Conservation (phyloP, 2,329 filamentous ascomycete species). For the Cladosporium cucumerinum region DNA sequence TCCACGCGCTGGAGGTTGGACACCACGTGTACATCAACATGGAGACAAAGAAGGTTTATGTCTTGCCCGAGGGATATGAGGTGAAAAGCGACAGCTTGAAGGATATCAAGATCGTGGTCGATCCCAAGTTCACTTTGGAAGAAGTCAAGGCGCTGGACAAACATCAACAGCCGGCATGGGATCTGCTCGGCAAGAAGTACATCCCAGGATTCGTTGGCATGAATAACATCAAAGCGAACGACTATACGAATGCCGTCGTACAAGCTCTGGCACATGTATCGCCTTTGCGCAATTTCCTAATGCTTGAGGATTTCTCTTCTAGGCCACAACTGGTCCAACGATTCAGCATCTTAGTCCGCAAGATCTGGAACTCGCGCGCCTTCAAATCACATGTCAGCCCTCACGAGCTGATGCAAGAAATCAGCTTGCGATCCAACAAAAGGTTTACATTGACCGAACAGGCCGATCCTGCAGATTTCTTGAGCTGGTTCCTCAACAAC, state of each 20-base stretch:
- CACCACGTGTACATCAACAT: conserved; percentile 99
- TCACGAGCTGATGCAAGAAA: conserved; percentile 93
- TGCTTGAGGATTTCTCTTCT: conserved; percentile 75
- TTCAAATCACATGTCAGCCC: conserved; percentile 97
- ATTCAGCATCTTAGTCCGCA: conserved; percentile 84
- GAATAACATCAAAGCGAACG: conserved; percentile 99
- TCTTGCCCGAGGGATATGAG: conserved; percentile 94
- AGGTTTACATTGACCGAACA: conserved; percentile 87
- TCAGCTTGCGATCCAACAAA: conserved; percentile 84
- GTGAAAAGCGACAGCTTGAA: conserved; percentile 91
- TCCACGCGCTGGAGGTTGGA: conserved; percentile 89
- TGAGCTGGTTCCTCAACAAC: conserved; percentile 97
- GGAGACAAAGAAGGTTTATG: conserved; percentile 85
- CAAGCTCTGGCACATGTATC: conserved; percentile 87
- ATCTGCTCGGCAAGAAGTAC: conserved; percentile 79
- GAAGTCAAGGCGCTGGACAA: conserved; percentile 80
- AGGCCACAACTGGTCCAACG: conserved; percentile 80
- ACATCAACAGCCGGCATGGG: conserved; percentile 61
- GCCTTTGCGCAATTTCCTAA: conserved; percentile 85
- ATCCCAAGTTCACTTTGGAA: conserved; percentile 76
- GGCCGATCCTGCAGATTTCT: conserved; percentile 92
- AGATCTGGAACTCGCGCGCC: conserved; percentile 95
- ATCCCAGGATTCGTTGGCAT: conserved; percentile 93
- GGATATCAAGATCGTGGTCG: conserved; percentile 96
- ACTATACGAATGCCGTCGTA: conserved; percentile 94